Base-by-base conservation (phyloP, 371 early-diverging fungal genomes). In the Capniomyces stellatus region DNA sequence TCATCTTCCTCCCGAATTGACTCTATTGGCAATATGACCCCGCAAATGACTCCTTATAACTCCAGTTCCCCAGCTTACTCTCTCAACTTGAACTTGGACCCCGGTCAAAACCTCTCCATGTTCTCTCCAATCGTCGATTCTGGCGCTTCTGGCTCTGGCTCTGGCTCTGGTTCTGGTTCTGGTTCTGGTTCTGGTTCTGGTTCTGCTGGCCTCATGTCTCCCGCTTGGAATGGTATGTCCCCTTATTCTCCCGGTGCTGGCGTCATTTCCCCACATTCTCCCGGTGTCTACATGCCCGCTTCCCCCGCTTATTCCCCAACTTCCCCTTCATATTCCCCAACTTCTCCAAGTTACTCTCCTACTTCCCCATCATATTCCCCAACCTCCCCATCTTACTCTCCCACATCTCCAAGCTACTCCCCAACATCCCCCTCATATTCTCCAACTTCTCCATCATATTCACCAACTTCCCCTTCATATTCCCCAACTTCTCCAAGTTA, bases 391-490 rank as follows among this genome's bases (percentile, higher is more conserved):
- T 62, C 69, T 13, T 86, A 87, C 61, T 71, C 76, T 3, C 91
- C 94, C 1, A 88, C 90, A 1, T 76, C 76, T 30, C 92, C 92
- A 2, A 29, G 28, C 4, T 93, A 92, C 68, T 76, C 76, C 1
- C 87, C 92, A 18, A 82, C 90, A 3, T 73, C 76, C 43, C 85
- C 87, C 1, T 69, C 71, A 28, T 89, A 75, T 54, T 59, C 62
- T 21, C 79, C 76, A 23, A 75, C 72, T 21, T 65, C 69, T 31
- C 79, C 83, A 19, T 59, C 64, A 8, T 76, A 78, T 55, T 61
- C 63, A 3, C 76, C 73, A 28, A 71, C 73, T 18, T 69, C 73
- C 18, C 76, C 79, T 0, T 55, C 58, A 15, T 77, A 74, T 51
- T 47, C 43, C 4, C 75, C 79, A 19, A 75, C 77, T 18, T 71